These are phyloP conservation scores for Barbatosphaeria neglecta DNA, from an alignment of 495 filamentous ascomycete genomes.

Conservation along the genomic window DNA sequence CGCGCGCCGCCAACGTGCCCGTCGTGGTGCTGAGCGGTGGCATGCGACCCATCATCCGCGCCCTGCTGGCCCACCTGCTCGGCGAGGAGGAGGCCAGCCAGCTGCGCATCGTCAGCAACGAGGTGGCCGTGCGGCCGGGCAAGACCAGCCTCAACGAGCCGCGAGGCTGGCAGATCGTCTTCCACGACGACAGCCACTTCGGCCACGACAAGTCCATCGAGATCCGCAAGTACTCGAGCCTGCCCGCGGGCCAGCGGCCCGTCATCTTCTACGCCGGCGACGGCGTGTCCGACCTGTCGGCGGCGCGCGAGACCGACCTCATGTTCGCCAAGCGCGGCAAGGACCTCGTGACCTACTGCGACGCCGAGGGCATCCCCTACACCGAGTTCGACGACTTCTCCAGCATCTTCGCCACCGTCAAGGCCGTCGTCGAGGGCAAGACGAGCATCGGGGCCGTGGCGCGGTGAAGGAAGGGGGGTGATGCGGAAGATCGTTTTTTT, in stretches of 20 bases:
- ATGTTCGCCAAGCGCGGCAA: conserved; percentile 78
- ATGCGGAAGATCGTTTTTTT: no score
- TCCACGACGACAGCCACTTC: conserved; percentile 76
- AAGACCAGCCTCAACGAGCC: conserved; percentile 61
- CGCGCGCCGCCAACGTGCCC: conserved; percentile 67
- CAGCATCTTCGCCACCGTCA: conserved; percentile 59
- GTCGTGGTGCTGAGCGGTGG: conserved; percentile 84
- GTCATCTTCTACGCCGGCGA: conserved; percentile 83
- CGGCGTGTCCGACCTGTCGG: conserved; percentile 79
- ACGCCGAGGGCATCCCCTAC: conserved; percentile 66
- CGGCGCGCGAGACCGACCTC: conserved; percentile 77
- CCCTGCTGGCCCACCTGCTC: conserved; percentile 64
- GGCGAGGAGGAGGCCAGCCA: conserved; percentile 59
- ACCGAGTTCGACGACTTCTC: conserved; percentile 70
- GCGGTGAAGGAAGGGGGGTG: conserved; percentile 8
- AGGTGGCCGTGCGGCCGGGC: conserved; percentile 53
- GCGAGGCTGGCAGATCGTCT: conserved; percentile 77
- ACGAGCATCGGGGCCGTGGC: conserved; percentile 32
- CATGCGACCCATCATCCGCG: conserved; percentile 84
- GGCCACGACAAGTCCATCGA: conserved; percentile 90
- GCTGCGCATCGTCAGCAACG: conserved; percentile 77
- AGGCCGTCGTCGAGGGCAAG: conserved; percentile 58
- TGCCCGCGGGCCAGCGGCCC: conserved; percentile 55
- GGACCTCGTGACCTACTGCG: conserved; percentile 78
- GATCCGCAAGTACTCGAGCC: conserved; percentile 68